Evolutionary conservation across 257 asterid genomes (phyloP).

Genomic region (Capsicum chinense): DNA sequence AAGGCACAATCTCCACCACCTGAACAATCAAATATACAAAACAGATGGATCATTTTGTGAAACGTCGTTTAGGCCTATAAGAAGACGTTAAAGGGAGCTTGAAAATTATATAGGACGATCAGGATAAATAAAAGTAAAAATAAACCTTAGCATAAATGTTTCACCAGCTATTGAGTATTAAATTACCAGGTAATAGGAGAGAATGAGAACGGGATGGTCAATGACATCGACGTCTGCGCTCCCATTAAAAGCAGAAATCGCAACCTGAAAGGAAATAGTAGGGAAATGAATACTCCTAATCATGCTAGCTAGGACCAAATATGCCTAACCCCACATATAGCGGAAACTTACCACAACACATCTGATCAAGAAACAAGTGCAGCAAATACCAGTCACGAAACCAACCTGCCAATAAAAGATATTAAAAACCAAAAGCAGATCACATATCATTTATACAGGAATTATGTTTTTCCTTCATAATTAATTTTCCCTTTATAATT

Average conservation of each 20-base stretch:
- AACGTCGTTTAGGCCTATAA: not conserved
- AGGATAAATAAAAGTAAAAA: not conserved
- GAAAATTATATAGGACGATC: not conserved
- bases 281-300: not conserved
- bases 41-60: not conserved
- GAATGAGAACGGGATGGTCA: slow-evolving; percentile 44
- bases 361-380: slow-evolving; percentile 51
- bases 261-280: slow-evolving; percentile 33
- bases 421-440: not conserved
- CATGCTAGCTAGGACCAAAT: not conserved
- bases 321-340: not conserved
- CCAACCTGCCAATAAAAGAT: slow-evolving; percentile 42
- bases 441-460: not conserved
- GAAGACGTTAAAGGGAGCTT: not conserved
- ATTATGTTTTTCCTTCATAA: not conserved
- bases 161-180: not conserved
- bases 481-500: not conserved
- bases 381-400: slow-evolving; percentile 48
- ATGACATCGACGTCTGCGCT: slow-evolving; percentile 39
- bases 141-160: not conserved
- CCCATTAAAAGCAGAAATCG: slow-evolving; percentile 44
- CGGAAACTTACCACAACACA: slow-evolving; percentile 45
- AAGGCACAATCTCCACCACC: slow-evolving; percentile 82
- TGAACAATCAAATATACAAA: slow-evolving; percentile 34
- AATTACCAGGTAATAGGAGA: slow-evolving; percentile 46